Evolutionary conservation across 2,329 filamentous ascomycete species (phyloP).

Genomic region (Blastomyces percursus): DNA sequence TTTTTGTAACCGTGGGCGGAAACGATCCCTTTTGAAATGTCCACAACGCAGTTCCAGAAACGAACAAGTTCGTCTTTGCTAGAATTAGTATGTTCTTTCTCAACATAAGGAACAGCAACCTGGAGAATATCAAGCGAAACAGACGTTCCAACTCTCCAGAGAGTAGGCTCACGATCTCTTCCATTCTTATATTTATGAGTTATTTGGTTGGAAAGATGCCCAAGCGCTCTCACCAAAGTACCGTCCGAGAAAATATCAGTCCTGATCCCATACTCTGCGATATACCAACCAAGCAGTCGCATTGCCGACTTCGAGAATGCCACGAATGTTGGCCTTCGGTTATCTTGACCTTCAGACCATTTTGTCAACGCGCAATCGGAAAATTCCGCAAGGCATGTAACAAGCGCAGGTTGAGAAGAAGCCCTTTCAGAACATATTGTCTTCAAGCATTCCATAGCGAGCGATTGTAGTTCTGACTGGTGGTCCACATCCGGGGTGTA

Average conservation of each 20-base stretch:
- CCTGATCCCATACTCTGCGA: constrained; percentile 37
- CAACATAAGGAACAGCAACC: constrained; percentile 52
- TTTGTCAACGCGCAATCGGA: constrained; percentile 46
- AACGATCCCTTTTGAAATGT: constrained; percentile 57
- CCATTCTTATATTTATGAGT: constrained; percentile 64
- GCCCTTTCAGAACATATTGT: constrained; percentile 29
- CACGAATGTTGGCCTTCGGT: constrained; percentile 64
- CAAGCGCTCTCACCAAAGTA: constrained; percentile 54
- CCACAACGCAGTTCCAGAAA: constrained; percentile 62
- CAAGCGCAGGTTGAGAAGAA: constrained; percentile 26
- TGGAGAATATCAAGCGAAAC: constrained; percentile 58
- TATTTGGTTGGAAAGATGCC: constrained; percentile 59
- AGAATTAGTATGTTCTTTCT: constrained; percentile 28
- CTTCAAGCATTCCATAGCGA: constrained; percentile 27
- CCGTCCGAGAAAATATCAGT: constrained; percentile 59
- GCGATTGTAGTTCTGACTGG: constrained; percentile 26
- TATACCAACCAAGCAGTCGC: constrained; percentile 46
- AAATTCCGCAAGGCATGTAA: constrained; percentile 52
- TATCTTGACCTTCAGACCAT: constrained; percentile 28
- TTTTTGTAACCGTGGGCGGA: constrained; percentile 49
- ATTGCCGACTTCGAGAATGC: constrained; percentile 80
- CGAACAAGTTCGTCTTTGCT: constrained; percentile 35
- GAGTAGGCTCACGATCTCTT: constrained; percentile 56
- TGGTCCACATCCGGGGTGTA: constrained; percentile 33
- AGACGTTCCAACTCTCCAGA: constrained; percentile 73